Conservation (phyloP, 345 rosid genomes). For the Salix arbutifolia region DNA sequence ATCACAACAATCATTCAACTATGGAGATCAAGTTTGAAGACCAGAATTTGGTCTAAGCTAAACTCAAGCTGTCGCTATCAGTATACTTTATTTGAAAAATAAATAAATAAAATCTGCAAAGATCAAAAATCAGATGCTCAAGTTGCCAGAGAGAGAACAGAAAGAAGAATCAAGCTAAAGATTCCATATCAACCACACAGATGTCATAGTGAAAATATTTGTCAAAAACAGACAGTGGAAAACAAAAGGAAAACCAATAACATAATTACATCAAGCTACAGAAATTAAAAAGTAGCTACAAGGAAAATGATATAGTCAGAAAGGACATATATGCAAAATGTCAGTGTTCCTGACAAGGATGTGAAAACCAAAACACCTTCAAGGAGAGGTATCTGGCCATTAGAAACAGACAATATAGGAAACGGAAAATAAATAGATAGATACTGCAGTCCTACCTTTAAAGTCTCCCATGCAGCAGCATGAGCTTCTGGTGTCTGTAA, state of each 20-base stretch:
- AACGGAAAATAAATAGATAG: not conserved
- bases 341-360: not conserved
- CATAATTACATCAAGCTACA: not conserved
- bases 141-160: not conserved
- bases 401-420: not conserved
- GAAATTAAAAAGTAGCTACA: not conserved
- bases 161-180: not conserved
- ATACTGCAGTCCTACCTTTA: constrained; percentile 18
- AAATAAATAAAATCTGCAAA: not conserved
- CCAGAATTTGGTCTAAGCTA: not conserved
- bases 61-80: not conserved
- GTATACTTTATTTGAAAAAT: not conserved
- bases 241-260: not conserved
- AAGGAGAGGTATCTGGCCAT: not conserved
- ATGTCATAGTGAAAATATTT: not conserved
- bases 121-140: not conserved
- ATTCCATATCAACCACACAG: not conserved
- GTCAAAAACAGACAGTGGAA: not conserved
- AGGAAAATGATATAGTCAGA: not conserved
- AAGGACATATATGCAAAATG: not conserved
- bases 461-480: constrained; percentile 32
- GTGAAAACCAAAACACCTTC: not conserved
- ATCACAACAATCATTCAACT: not conserved
- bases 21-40: not conserved
- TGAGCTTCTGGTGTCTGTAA: constrained; percentile 35